Conservation (phyloP, 1,284 basidiomycete species). For the Takashimella tepidaria region DNA sequence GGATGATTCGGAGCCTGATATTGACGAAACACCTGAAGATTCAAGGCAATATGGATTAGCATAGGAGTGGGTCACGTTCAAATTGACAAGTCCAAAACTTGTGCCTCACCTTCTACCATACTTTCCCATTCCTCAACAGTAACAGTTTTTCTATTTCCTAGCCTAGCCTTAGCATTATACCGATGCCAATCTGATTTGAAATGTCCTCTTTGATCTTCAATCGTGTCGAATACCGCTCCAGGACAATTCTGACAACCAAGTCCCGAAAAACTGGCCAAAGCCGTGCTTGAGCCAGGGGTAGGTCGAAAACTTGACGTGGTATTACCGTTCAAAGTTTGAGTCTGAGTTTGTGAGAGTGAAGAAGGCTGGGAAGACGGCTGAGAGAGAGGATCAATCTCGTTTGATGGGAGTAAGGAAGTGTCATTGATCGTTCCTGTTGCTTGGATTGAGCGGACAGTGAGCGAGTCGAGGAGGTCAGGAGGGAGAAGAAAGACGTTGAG, state of each 20-base stretch:
- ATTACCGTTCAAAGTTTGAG: constrained; percentile 37
- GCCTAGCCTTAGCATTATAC: constrained; percentile 84
- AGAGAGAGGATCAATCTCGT: background rate
- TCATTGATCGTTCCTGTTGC: constrained; percentile 7
- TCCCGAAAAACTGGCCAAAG: constrained; percentile 35
- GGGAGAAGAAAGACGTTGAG: constrained; percentile 60
- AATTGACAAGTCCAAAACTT: background rate
- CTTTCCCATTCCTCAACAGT: constrained; percentile 66
- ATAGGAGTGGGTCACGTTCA: background rate
- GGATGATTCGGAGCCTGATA: constrained; percentile 79
- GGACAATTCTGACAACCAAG: constrained; percentile 71
- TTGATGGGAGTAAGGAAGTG: background rate
- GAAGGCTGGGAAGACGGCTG: background rate
- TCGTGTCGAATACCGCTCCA: constrained; percentile 62
- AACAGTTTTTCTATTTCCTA: constrained; percentile 58
- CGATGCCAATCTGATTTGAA: constrained; percentile 97
- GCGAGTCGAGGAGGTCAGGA: constrained; percentile 59
- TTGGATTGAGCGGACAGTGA: constrained; percentile 56
- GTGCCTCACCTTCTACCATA: constrained; percentile 66
- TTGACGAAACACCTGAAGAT: constrained; percentile 68
- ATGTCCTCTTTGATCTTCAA: constrained; percentile 79
- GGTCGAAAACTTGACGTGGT: too few species aligned
- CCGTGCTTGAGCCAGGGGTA: too few species aligned
- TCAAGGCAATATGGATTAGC: background rate
- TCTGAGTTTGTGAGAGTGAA: constrained; percentile 12